These are phyloP conservation scores for Fusarium scirpi DNA, from an alignment of 2,329 filamentous ascomycete genomes.

Conservation along the genomic window DNA sequence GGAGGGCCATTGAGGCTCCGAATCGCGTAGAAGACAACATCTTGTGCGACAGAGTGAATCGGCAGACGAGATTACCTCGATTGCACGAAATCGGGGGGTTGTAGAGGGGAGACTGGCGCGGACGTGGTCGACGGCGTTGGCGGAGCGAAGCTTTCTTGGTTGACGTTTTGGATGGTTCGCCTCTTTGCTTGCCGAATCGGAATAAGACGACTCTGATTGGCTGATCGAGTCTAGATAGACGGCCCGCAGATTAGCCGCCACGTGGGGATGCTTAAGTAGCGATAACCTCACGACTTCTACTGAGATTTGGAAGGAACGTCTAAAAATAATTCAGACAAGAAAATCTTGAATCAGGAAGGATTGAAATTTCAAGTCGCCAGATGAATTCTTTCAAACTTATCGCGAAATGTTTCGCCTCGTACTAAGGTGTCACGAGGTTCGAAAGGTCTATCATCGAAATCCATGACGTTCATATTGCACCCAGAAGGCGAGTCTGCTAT, in stretches of 20 bases:
- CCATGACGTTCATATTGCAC: constrained; percentile 31
- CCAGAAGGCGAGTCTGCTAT: not conserved
- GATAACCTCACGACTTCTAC: constrained; percentile 20
- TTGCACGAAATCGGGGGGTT: constrained; percentile 26
- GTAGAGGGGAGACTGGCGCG: constrained; percentile 33
- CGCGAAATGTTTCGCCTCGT: constrained; percentile 2
- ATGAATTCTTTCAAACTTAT: not conserved
- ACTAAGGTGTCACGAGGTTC: constrained; percentile 9
- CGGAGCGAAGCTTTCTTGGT: constrained; percentile 42
- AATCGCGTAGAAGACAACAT: constrained; percentile 65
- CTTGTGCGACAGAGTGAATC: constrained; percentile 39
- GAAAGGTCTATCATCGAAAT: not conserved
- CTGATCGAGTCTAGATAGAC: not conserved
- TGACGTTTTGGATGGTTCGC: constrained; percentile 50
- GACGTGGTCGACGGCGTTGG: constrained; percentile 29
- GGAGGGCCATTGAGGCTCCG: constrained; percentile 64
- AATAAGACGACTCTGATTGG: constrained; percentile 52
- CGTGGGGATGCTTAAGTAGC: constrained; percentile 9
- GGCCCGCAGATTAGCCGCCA: constrained; percentile 50
- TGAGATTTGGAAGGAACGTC: not conserved
- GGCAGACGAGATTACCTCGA: constrained; percentile 37
- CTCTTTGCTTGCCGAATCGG: constrained; percentile 44
- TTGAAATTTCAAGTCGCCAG: not conserved
- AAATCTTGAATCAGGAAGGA: not conserved
- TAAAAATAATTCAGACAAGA: not conserved